phyloP scores from a whole-genome alignment of 2,329 filamentous ascomycete species.

The Stagonosporopsis cucurbitacearum region DNA sequence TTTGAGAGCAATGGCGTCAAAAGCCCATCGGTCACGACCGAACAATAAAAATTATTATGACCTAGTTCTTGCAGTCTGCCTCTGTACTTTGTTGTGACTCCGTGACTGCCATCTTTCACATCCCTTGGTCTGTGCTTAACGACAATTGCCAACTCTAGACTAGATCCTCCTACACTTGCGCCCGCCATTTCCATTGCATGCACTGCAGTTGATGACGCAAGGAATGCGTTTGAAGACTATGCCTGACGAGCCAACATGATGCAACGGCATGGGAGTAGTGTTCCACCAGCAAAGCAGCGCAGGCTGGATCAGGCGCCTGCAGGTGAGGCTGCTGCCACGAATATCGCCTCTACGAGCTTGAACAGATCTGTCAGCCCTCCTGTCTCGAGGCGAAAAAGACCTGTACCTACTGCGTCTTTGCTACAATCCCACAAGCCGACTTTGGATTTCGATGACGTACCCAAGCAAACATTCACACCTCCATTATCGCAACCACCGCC shows the following conservation, averaged over 20 bases:
- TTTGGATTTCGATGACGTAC: conserved; percentile 28
- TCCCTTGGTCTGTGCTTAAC: neutral
- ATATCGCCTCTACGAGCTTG: conserved; percentile 1
- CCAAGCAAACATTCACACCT: conserved; percentile 14
- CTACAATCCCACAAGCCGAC: conserved; percentile 9
- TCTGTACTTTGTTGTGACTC: neutral
- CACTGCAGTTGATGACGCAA: neutral
- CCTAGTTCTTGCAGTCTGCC: neutral
- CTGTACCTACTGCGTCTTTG: neutral
- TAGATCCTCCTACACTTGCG: neutral
- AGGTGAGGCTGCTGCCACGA: neutral
- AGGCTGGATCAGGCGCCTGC: conserved; percentile 21
- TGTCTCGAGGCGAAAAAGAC: conserved; percentile 19
- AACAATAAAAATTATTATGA: conserved; percentile 29
- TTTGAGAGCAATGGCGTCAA: conserved; percentile 23
- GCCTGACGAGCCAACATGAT: conserved; percentile 9
- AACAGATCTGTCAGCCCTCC: conserved; percentile 42
- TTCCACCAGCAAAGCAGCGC: conserved; percentile 36
- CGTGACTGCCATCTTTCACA: neutral
- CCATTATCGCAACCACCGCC: neutral
- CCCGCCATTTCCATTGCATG: neutral
- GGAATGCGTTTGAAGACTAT: neutral
- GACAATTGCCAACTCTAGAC: neutral
- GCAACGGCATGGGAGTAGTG: conserved; percentile 6
- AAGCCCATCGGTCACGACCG: conserved; percentile 26